A percentile compares a stretch with the other conserved stretches of the same genome.
Evolutionary conservation across 192 early-diverging fungal species (phyloP).

Genomic region (Lunasporangiospora selenospora): DNA sequence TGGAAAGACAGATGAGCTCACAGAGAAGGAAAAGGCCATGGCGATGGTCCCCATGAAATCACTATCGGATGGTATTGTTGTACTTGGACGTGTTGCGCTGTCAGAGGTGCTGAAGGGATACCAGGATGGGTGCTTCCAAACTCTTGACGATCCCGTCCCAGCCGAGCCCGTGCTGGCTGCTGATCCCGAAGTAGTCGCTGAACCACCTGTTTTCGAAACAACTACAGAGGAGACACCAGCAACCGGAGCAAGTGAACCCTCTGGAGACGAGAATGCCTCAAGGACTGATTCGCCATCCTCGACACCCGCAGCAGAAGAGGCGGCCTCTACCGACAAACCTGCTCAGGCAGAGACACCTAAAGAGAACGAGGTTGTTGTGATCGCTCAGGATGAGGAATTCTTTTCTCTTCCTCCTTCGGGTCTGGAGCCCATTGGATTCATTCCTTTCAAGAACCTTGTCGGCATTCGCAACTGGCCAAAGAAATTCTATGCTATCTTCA

Average conservation of each 20-base stretch:
- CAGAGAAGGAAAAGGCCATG: conserved; percentile 16
- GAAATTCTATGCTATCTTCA: conserved; percentile 50
- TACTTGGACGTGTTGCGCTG: conserved; percentile 45
- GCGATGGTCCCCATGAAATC: conserved; percentile 31
- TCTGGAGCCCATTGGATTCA: conserved; percentile 30
- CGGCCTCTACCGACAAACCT: not conserved
- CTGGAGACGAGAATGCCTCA: conserved; percentile 1
- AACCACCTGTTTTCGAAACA: too few species aligned
- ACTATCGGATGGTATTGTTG: conserved; percentile 40
- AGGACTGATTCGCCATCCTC: too few species aligned
- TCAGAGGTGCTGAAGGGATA: conserved; percentile 48
- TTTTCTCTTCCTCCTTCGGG: conserved; percentile 48
- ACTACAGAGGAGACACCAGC: too few species aligned
- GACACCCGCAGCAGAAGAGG: not conserved
- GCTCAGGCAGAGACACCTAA: conserved; percentile 7
- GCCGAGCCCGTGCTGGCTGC: too few species aligned
- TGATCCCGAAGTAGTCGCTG: too few species aligned
- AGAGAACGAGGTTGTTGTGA: conserved; percentile 12
- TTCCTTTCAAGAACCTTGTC: conserved; percentile 39
- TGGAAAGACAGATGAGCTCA: conserved; percentile 15
- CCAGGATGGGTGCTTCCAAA: conserved; percentile 47
- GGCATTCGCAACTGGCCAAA: conserved; percentile 52
- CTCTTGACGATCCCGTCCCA: conserved; percentile 40
- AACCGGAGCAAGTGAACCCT: too few species aligned
- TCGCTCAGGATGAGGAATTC: conserved; percentile 38